Conservation (phyloP, 352 stramenopile species). For the Pythium dissotocum region DNA sequence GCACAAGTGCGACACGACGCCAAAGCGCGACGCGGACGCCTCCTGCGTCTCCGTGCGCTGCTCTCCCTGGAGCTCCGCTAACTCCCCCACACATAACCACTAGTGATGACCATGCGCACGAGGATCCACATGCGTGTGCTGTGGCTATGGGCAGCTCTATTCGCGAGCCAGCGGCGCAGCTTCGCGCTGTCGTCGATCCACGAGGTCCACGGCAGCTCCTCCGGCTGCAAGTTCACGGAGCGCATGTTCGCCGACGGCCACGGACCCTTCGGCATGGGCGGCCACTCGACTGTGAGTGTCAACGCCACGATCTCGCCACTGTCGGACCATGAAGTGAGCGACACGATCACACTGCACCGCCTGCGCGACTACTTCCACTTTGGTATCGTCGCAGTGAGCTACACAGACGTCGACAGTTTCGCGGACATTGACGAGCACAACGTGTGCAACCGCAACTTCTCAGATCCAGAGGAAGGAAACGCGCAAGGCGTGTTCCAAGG, state of each 20-base stretch:
- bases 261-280: constrained; percentile 49
- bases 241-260: constrained; percentile 76
- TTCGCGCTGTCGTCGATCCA: constrained; percentile 60
- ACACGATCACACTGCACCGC: constrained; percentile 68
- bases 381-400: constrained; percentile 62
- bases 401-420: constrained; percentile 45
- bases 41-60: not conserved
- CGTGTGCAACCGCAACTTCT: constrained; percentile 71
- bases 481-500: constrained; percentile 47
- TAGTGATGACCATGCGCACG: not conserved
- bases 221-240: constrained; percentile 68
- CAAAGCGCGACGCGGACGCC: constrained; percentile 28
- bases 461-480: constrained; percentile 38
- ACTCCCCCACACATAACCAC: not conserved
- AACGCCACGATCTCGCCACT: constrained; percentile 53
- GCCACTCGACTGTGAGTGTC: constrained; percentile 49
- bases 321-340: constrained; percentile 50
- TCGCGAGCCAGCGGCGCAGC: constrained; percentile 28
- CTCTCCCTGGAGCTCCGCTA: not conserved
- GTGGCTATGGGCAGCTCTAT: constrained; percentile 32
- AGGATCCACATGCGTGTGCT: constrained; percentile 16
- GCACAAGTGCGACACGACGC: not conserved
- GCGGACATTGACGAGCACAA: constrained; percentile 52
- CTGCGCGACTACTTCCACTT: constrained; percentile 84
- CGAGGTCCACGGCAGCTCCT: constrained; percentile 50